Conservation (phyloP, 371 early-diverging fungal genomes). For the Rhizopus delemar region DNA sequence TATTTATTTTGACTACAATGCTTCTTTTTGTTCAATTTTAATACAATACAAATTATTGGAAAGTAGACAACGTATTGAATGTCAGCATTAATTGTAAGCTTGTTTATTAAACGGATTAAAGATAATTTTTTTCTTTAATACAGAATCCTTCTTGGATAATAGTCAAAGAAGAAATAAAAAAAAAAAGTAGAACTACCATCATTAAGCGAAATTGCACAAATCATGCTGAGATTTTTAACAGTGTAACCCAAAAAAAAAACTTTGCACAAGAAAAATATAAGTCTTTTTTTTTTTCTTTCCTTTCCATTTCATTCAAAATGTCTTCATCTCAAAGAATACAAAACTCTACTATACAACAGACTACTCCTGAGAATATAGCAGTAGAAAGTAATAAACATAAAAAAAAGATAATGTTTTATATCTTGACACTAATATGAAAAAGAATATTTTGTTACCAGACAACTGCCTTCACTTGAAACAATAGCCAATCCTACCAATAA, state of each 20-base stretch:
- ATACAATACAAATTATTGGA: no score
- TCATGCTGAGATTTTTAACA: no score
- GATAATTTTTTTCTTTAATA: no score
- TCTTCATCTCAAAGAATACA: not conserved
- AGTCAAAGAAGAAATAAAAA: conserved; percentile 16
- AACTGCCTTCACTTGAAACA: conserved; percentile 5
- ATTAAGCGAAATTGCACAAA: no score
- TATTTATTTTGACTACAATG: no score
- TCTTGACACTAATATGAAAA: not conserved
- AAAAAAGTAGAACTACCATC: conserved; percentile 65
- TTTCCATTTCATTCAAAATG: not conserved
- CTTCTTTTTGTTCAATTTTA: no score
- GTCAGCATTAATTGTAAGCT: not conserved
- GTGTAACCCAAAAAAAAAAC: no score
- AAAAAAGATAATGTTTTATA: not conserved
- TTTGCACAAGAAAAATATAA: not conserved
- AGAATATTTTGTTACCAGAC: conserved; percentile 4
- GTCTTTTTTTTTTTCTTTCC: not conserved
- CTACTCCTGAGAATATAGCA: not conserved
- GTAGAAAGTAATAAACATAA: conserved; percentile 1
- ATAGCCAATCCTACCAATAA: not conserved
- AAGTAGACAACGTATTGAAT: not conserved
- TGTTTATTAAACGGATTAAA: not conserved
- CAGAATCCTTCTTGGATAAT: no score
- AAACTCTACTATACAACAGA: not conserved